Base-by-base conservation (phyloP, 805 yeast genomes). In the Barnettozyma californica region DNA sequence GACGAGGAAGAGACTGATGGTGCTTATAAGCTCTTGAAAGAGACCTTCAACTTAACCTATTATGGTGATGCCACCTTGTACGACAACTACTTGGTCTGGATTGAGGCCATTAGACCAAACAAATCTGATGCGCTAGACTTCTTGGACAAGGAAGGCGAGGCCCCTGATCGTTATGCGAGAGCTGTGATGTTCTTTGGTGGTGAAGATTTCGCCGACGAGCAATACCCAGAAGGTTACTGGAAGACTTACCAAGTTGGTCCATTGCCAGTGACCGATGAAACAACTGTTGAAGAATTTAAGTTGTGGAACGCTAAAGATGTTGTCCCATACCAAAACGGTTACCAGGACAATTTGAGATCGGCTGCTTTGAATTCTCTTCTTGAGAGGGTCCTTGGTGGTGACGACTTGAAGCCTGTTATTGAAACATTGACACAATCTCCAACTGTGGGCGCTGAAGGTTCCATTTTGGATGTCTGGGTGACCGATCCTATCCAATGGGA, bases 51-150 rank as follows among this genome's bases (percentile, higher is more conserved):
- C 47, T 40, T 58, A 43, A 58, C 62, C 4, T 26, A 46, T 13
- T 47, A 44, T 33, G 50, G 43, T n/a, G 42, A 58, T 42, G 58
- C 62, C 10, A 51, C 62, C 5, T n/a, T 47, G 4, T 58, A 53
- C 27, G 62, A 58, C 35, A 58, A 58, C 51, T 58, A 48, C 44
- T 38, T 54, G 19, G 53, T 55, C 49, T 58, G 62, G 62, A 49
- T 58, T 19, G 62, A 58, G 48, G 41, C 49, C 2, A 37, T 60
- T 21, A 48, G 56, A 40, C 65, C 64, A 45, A 60, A 60, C 53
- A 60, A 61, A 47, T 55, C 65, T 4, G 63, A 53, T 45, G 65
- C 63, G n/a, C n/a, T 58, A 9, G 43, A 33, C 2, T 59, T 52
- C 47, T 47, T 61, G 52, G 64, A 60, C 43, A 34, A 36, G 21